These are phyloP conservation scores for Artemisia annua DNA, from an alignment of 129 eudicot species.

Conservation along the genomic window DNA sequence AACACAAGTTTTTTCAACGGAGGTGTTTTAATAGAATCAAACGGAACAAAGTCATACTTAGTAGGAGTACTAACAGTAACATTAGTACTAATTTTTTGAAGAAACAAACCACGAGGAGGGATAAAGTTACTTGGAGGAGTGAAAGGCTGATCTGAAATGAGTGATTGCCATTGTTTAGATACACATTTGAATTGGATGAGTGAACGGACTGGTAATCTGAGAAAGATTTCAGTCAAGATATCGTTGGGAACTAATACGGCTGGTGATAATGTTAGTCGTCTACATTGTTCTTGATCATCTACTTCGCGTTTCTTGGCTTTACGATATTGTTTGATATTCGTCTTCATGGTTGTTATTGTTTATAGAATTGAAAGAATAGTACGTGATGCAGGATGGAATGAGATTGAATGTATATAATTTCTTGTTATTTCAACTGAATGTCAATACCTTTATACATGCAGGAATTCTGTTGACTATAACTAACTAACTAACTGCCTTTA, in stretches of 20 bases:
- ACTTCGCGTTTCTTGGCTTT: slow-evolving; percentile 8
- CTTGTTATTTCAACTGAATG: too few relatives aligned
- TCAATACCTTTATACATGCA: too few relatives aligned
- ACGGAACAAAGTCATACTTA: slow-evolving; percentile 35
- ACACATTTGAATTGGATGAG: slow-evolving; percentile 56
- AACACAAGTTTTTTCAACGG: slow-evolving; percentile 31
- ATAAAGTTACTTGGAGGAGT: slow-evolving; percentile 36
- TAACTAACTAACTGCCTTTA: too few relatives aligned
- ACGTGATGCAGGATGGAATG: not conserved
- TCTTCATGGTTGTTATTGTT: slow-evolving; percentile 11
- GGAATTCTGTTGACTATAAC: too few relatives aligned
- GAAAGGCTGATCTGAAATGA: slow-evolving; percentile 41
- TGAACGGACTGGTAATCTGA: slow-evolving; percentile 44
- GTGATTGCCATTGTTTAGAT: slow-evolving; percentile 44
- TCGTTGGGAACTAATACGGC: slow-evolving; percentile 40
- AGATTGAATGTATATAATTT: not conserved
- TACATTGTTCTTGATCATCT: slow-evolving; percentile 11
- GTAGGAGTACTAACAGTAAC: slow-evolving; percentile 2
- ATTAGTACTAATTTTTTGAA: slow-evolving; percentile 22
- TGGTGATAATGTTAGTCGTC: not conserved
- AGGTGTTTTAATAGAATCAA: slow-evolving; percentile 32
- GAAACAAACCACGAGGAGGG: slow-evolving; percentile 38
- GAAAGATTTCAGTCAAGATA: slow-evolving; percentile 44
- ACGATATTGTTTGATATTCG: slow-evolving; percentile 27
- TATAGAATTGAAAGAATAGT: too few relatives aligned